Evolutionary conservation across 345 rosid species (phyloP).

Genomic region (Rhodamnia rubescens): DNA sequence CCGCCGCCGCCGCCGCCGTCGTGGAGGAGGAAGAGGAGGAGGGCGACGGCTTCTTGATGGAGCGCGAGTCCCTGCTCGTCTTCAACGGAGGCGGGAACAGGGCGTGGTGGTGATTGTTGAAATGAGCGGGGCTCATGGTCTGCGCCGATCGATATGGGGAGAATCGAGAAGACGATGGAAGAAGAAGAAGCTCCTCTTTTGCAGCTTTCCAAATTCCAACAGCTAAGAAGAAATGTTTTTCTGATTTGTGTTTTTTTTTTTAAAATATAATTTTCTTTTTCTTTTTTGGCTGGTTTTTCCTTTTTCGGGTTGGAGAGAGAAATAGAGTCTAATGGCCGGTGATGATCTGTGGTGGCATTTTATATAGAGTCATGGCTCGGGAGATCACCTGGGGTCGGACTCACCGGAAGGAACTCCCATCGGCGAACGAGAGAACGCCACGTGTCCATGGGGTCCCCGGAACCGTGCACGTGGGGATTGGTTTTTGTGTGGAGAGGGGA

Average conservation of each 20-base stretch:
- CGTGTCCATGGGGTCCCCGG: neutral
- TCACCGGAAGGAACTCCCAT: neutral
- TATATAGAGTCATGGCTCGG: neutral
- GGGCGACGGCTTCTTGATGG: constrained; percentile 28
- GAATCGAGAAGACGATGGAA: neutral
- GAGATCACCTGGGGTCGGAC: neutral
- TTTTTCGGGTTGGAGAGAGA: neutral
- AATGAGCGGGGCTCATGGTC: constrained; percentile 22
- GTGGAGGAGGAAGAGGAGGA: constrained; percentile 21
- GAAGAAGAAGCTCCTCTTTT: neutral
- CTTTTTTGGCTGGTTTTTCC: too few relatives aligned
- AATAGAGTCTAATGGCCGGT: neutral
- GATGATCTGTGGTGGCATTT: neutral
- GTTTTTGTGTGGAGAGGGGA: neutral
- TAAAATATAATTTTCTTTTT: too few relatives aligned
- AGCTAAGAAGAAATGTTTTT: too few relatives aligned
- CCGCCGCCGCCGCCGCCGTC: constrained; percentile 17
- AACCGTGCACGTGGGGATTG: neutral
- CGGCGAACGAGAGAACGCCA: neutral
- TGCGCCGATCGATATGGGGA: neutral
- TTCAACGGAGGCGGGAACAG: constrained; percentile 19
- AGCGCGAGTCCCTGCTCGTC: constrained; percentile 42
- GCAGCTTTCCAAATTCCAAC: too few relatives aligned
- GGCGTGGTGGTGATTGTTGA: constrained; percentile 2
- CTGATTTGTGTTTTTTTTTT: neutral